Evolutionary conservation across 306 rosid species (phyloP), one percentile per base, ranked within the genome.

Genomic region (Malus sieversii): DNA sequence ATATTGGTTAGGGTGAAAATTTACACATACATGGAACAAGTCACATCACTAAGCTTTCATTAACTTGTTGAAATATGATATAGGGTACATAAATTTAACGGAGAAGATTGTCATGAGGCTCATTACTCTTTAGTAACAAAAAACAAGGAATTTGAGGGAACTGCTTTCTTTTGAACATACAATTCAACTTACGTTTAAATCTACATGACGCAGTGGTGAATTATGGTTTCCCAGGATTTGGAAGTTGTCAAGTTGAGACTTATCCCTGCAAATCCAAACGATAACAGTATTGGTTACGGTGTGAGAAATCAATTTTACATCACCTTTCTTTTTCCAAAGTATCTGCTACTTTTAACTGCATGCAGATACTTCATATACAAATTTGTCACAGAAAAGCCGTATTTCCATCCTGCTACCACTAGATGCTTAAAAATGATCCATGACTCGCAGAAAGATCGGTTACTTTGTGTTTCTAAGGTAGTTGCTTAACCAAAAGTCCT

Each of bases 181-280:
- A 59, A 57, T 16, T 58, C 66, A 83, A 83, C 99, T 88, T 83
- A 92, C 99, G 78, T 82, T 82, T 78, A 96, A 83, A 87, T 96
- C 97, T 73, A 89, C 75, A 74, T 71, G 82, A 73, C 88, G 46
- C 62, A 92, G 75, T 10, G 96, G 93, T 30, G 98, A 96, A 79
- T 87, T 90, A 80, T 83, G 96, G 87, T 79, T 80, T 77, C 88
- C 92, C 77, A 96, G 88, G 61, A 89, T 75, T 78, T 90, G 97
- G 66, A 69, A 80, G 81, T 81, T 84, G 79, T 95, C 99, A 76
- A 79, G 85, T 71, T 88, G 91, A 84, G 88, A 81, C 84, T 82
- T 84, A 71, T 90, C 90, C 88, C 99, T 95, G 97, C 76, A 87
- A 86, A 77, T 84, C 53, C 68, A 72, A 48, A 71, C 55, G 57